Base-by-base conservation (phyloP, 495 filamentous ascomycete species). In the Penicillium nucicola region DNA sequence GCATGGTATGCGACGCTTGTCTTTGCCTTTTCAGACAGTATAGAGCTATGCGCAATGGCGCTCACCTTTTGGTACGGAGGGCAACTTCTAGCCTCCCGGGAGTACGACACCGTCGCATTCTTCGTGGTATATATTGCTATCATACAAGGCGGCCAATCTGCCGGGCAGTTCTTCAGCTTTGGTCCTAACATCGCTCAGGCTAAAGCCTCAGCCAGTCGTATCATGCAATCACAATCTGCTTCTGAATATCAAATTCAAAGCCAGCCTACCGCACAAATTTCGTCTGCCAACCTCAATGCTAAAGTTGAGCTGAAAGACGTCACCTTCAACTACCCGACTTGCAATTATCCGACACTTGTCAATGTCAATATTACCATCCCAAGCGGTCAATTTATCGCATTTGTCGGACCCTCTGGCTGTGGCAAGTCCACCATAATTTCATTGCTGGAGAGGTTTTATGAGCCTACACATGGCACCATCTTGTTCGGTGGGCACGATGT, bases 391-490 rank as follows among this genome's bases (percentile, higher is more conserved):
- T 86, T 80, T 49, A 81, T 78, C 3, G 88, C 84, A 0, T 71
- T 92, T 13, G 87, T 90, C 6, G 88, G 88, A 2, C 70, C 84
- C 0, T 83, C 77, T 0, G 88, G 88, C 15, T 87, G 82, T 23
- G 88, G 88, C 11, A 92, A 92, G 57, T 84, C 79, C 1, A 88
- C 82, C 13, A 71, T 86, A 18, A 75, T 89, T 14, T 78, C 78
- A 3, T 67, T 90, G 0, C 64, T 90, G 1, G 83, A 86, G 65
- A 44, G 77, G 17, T 86, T 88, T 62, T 89, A 88, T 59, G 71
- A 81, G 19, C 66, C 72, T 0, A 56, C 54, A 9, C 41, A 64
- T 1, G 70, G 77, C 18, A 48, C 58, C 12, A 65, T 75, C 30
- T 33, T 51, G n/a, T 61, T 77, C 20, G 71, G 75, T 50, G 66